Conservation (phyloP, 768 basidiomycete species). For the Chalciporus piperatus region DNA sequence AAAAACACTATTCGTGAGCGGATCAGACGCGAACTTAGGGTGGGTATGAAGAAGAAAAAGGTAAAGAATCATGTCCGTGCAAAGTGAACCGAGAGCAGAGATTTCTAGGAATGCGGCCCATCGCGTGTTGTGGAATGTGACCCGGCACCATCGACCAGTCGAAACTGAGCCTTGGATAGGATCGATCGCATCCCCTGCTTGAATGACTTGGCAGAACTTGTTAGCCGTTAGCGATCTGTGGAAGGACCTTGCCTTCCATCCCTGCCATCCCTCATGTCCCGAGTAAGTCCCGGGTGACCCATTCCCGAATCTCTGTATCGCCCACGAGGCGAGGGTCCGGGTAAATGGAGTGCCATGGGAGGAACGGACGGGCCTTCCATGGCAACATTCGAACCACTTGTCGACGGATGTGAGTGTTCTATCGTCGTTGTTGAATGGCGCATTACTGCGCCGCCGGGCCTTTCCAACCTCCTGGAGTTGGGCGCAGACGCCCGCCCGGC, state of each 20-base stretch:
- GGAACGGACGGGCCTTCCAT: conserved; percentile 29
- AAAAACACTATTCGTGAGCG: conserved; percentile 7
- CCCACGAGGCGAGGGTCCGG: conserved; percentile 29
- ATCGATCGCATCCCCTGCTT: conserved; percentile 3
- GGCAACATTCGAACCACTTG: conserved; percentile 24
- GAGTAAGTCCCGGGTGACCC: conserved; percentile 22
- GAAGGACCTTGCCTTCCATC: conserved; percentile 30
- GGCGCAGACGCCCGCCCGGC: conserved; percentile 81
- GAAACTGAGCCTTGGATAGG: conserved; percentile 10
- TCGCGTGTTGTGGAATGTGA: conserved; percentile 15
- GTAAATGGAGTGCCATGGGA: conserved; percentile 34
- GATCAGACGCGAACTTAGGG: conserved; percentile 7
- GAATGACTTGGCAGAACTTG: conserved; percentile 1
- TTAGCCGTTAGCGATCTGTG: conserved; percentile 22
- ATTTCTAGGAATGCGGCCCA: conserved; percentile 3
- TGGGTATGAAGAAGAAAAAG: conserved; percentile 7
- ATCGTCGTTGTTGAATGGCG: conserved; percentile 30
- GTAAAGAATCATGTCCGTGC: conserved; percentile 21
- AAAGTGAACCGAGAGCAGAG: conserved; percentile 10
- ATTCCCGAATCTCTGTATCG: conserved; percentile 36
- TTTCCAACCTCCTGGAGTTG: conserved; percentile 33
- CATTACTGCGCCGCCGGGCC: conserved; percentile 40
- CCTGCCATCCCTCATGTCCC: conserved; percentile 35
- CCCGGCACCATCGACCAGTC: conserved; percentile 4
- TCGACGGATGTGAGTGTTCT: conserved; percentile 25